Evolutionary conservation across 176 grass and related monocot genomes (phyloP), one percentile per base, ranked within the genome.

Genomic region (Secale cereale): DNA sequence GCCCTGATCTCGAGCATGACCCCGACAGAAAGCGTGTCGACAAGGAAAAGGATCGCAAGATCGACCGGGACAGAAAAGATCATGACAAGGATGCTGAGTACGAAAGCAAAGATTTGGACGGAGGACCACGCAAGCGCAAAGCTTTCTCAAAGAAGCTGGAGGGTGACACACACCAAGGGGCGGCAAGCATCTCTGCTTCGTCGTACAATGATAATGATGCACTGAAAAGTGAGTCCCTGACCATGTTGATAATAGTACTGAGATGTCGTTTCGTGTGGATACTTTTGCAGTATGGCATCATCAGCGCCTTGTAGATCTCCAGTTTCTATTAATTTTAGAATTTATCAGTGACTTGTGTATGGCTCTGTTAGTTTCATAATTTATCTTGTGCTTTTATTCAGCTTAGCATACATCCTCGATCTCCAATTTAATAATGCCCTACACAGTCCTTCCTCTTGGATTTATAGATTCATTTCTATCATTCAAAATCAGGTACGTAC

Each of bases 121-220:
- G 67, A 46, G 88, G 81, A 66, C 85, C 73, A 45, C 78, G 29
- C 32, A 61, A 60, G 79, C 78, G 70, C 23, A 77, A 79, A 88
- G 57, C 43, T 83, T 86, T 74, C 22, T 26, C 78, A 75, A 81
- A 79, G 16, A 75, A 76, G 72, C 70, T 79, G 84, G 78, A 87
- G 39, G 74, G 59, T 76, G 82, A 84, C 2, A 77, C 72, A 66
- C 91, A 66, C 8, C 83, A 85, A 69, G 83, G 61, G 15, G 74
- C 85, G 28, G 76, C 76, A 88, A 90, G 63, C 68, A 84, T 86
- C 23, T 92, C 90, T 46, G 50, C 76, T 67, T 90, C 88, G 41
- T 84, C 88, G 17, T 95, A 90, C 74, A 77, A 92, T 78, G 88
- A 95, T 82, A 95, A 95, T 33, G 89, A 88, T 86, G 85, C 90